Evolutionary conservation across 441 rosid genomes (phyloP), one percentile per base, ranked within the genome.

Genomic region (Sinapis alba): DNA sequence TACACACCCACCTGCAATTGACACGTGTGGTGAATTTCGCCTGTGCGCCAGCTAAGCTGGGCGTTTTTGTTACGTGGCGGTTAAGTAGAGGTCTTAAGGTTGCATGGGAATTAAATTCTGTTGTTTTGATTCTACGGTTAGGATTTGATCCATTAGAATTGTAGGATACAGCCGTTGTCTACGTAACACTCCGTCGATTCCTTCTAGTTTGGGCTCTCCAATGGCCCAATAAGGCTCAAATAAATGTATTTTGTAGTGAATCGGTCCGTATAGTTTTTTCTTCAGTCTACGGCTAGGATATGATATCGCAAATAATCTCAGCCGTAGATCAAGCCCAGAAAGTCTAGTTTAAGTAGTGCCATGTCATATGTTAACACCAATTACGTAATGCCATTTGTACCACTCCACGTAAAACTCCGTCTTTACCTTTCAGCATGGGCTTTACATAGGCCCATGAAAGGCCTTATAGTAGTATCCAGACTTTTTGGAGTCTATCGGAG

Each of bases 11-110:
- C 12, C 63, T 75, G 62, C 15, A 34, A 0, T 18, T 24, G 58
- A 65, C 73, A 78, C 77, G 73, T 77, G 80, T 36, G 51, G 27
- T 24, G 16, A 36, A 26, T 15, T 28, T 67, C 69, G 24, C 64
- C 61, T 73, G 69, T 78, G 69, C 43, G 69, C 65, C 80, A 72
- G 69, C 73, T 59, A 26, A 5, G 80, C 30, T 71, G 16, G 18
- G 20, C 43, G 56, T 64, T 45, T 2, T 11, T 64, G 56, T 4
- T 66, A 78, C 80, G 80, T 78, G 80, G 73, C 64, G 13, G 41
- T 72, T 77, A 59, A 6, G 0, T 7, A 26, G 3, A 50, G 23
- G 54, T 34, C 43, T 30, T 58, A 13, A 5, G 19, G 8, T 59
- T 66, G 73, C 77, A 60, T 60, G 69, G 57, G 21, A 13, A 36